phyloP scores from a whole-genome alignment of 352 stramenopile genomes.

The Saprolegnia diclina region DNA sequence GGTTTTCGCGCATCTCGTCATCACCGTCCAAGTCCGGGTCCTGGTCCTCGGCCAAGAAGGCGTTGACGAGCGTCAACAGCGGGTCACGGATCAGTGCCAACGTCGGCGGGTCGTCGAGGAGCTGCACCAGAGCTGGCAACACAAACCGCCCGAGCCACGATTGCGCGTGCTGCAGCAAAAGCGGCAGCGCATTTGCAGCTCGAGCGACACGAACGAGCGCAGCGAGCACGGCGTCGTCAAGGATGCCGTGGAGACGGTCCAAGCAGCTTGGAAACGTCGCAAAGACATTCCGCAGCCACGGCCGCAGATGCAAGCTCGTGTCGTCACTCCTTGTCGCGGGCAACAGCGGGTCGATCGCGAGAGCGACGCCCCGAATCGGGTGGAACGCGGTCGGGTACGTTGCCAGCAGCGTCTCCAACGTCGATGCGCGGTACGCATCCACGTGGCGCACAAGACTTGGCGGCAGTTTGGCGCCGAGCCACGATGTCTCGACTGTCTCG shows the following conservation, averaged over 20 bases:
- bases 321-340: no score
- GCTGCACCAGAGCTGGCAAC: neutral
- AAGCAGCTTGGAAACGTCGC: neutral
- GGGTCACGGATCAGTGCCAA: no score
- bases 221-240: neutral
- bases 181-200: neutral
- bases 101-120: neutral
- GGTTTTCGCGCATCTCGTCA: no score
- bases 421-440: no score
- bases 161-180: neutral
- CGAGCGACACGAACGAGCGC: neutral
- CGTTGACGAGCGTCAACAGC: neutral
- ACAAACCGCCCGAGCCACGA: neutral
- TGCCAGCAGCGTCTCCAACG: no score
- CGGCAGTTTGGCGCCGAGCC: no score
- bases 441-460: no score
- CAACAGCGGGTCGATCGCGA: no score
- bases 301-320: neutral
- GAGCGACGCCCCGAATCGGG: no score
- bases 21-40: no score
- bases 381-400: no score
- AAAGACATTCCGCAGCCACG: neutral
- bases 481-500: no score
- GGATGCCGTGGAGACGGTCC: neutral
- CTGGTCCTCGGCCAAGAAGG: neutral